phyloP scores from a whole-genome alignment of 1,139 yeast genomes.

The Candida sp. region DNA sequence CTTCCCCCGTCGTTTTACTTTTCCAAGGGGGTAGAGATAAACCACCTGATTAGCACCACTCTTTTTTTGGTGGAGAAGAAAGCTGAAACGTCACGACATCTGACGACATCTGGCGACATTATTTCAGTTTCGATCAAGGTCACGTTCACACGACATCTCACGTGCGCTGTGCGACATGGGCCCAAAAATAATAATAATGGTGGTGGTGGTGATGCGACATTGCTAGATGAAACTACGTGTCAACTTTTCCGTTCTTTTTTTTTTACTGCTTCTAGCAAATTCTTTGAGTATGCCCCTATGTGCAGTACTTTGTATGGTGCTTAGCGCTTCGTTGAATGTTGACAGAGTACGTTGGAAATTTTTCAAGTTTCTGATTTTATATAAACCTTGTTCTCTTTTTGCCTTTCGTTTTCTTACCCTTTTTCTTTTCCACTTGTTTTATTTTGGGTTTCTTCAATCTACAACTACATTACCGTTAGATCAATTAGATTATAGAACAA shows the following conservation, averaged over 20 bases:
- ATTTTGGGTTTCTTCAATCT: not conserved
- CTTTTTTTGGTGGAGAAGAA: too few relatives aligned
- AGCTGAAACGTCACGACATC: not conserved
- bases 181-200: not conserved
- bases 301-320: constrained; percentile 3
- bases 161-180: not conserved
- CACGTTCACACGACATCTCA: constrained; percentile 1
- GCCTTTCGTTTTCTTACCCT: constrained; percentile 1
- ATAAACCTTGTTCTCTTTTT: not conserved
- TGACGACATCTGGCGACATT: not conserved
- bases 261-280: constrained; percentile 6
- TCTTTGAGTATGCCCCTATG: constrained; percentile 1
- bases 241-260: constrained; percentile 1
- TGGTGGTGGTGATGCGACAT: not conserved
- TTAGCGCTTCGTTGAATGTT: not conserved
- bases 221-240: constrained; percentile 1
- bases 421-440: not conserved
- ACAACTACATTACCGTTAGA: constrained; percentile 1
- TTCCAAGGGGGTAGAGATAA: not conserved
- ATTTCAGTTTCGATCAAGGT: not conserved
- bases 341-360: constrained; percentile 5
- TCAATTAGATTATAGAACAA: constrained; percentile 6
- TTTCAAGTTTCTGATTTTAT: constrained; percentile 1
- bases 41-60: not conserved
- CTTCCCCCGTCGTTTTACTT: too few relatives aligned